Base-by-base conservation (phyloP, 2,329 filamentous ascomycete genomes). In the Trichophyton mentagrophytes region DNA sequence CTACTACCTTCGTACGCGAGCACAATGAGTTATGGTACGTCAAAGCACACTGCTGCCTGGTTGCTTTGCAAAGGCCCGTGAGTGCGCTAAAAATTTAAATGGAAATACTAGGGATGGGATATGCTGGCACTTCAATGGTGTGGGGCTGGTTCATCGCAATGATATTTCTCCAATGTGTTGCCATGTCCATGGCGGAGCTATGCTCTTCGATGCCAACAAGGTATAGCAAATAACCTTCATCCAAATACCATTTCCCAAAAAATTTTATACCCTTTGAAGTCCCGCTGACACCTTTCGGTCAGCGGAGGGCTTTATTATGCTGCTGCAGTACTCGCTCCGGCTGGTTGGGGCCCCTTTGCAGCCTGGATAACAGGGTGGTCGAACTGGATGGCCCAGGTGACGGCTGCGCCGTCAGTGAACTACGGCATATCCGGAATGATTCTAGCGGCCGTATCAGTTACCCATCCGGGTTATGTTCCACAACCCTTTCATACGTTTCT, bases 61-160 rank as follows among this genome's bases (percentile, higher is more conserved):
- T 33, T 78, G 78, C 49, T 77, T 77, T 68, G 30, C 9, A 22
- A 17, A 74, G 73, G 5, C 74, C 74, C 1, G 76, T 73, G 0
- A 73, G 74, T 30, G 74, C 73, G 67, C 46, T 51, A 25, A 67
- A 36, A 67, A 36, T 8, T 33, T 46, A 33, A 40, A 30, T 22
- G 22, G 7, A 51, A 33, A 46, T 20, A 44, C 3, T 64, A 72
- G 74, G 75, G 60, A 76, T 77, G 77, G 80, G 80, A 42, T 82
- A 82, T 69, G 78, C 79, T 22, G 78, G 81, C 3, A 82, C 79
- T 0, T 80, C 77, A 62, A 87, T 88, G 84, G 85, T 84, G 1
- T 89, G 86, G 86, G 87, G 86, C 3, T 90, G 87, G 86, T 73
- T 89, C 30, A 77, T 89, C 53, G 85, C 85, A 57, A 87, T 88